Evolutionary conservation across 192 early-diverging fungal species (phyloP).

Genomic region (Coemansia erecta): DNA sequence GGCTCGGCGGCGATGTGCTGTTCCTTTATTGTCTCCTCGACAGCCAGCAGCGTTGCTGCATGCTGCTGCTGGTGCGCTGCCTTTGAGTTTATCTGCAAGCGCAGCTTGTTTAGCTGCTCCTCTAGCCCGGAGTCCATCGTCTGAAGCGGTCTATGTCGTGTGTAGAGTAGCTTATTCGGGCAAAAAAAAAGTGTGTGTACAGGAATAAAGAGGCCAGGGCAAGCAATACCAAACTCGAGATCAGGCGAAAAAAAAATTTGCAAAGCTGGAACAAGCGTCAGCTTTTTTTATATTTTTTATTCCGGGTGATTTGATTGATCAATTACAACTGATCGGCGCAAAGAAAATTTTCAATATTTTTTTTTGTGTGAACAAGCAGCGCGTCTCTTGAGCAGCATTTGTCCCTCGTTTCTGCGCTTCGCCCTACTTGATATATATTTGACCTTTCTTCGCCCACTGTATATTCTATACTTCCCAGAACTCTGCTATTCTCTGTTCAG

Average conservation of each 20-base stretch:
- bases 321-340: not conserved
- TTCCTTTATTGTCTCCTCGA: constrained; percentile 81
- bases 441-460: not conserved
- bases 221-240: too few relatives aligned
- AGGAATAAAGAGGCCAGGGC: not conserved
- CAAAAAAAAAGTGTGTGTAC: not conserved
- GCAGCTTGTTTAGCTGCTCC: constrained; percentile 45
- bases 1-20: constrained; percentile 66
- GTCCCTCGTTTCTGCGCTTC: not conserved
- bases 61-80: constrained; percentile 84
- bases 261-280: constrained; percentile 1
- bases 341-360: constrained; percentile 26
- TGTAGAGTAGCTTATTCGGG: too few relatives aligned
- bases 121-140: constrained; percentile 43
- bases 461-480: not conserved
- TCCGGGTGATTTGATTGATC: not conserved
- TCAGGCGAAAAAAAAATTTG: not conserved
- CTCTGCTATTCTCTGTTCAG: not conserved
- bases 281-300: constrained; percentile 4
- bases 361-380: constrained; percentile 2
- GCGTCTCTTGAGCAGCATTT: not conserved
- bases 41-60: constrained; percentile 65
- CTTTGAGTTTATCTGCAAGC: constrained; percentile 69
- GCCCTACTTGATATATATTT: not conserved
- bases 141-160: not conserved